Evolutionary conservation across 345 rosid genomes (phyloP), one percentile per base, ranked within the genome.

Genomic region (Pugionium dolabratum): DNA sequence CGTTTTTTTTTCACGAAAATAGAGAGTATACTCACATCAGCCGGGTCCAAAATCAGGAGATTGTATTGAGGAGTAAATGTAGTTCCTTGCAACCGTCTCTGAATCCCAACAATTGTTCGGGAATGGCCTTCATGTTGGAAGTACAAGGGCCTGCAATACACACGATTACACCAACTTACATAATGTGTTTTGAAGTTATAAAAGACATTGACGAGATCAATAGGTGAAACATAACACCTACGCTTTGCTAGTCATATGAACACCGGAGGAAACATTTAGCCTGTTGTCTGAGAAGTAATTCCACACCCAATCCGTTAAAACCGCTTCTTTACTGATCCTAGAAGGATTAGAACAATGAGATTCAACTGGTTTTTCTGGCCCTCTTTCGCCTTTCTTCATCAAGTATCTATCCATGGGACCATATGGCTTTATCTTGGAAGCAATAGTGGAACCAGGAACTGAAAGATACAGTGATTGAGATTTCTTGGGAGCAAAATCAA

Each of bases 81-180:
- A 70, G 83, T 68, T 57, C 78, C 79, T 54, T 54, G 48, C 37
- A 78, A 83, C 55, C 70, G 84, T 54, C 55, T 78, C 69, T 90
- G 86, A 71, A 90, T 84, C 57, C 97, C 97, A 56, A 87, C 72
- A 35, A 90, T 80, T 26, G 91, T 85, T 75, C 91, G 80, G 8
- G 94, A 90, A 73, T 87, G 97, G 29, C 94, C 97, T 54, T 87
- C 88, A 49, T 90, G 95, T 71, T 90, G 97, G 73, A 85, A 85
- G 72, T 90, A 90, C 65, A 90, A 82, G 4, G 97, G 95, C 78
- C 95, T 90, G 74, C 63, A 51, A 53, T 59, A 36, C 54, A 74
- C 72, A 33, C 25, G 41, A 27, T 67, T 40, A 10, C 49, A 56
- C 54, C 61, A 31, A 54, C 37, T 72, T 35, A 61, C 5, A 6